These are phyloP conservation scores for Phytophthora macrochlamydospora DNA, from an alignment of 352 stramenopile genomes.

Conservation along the genomic window DNA sequence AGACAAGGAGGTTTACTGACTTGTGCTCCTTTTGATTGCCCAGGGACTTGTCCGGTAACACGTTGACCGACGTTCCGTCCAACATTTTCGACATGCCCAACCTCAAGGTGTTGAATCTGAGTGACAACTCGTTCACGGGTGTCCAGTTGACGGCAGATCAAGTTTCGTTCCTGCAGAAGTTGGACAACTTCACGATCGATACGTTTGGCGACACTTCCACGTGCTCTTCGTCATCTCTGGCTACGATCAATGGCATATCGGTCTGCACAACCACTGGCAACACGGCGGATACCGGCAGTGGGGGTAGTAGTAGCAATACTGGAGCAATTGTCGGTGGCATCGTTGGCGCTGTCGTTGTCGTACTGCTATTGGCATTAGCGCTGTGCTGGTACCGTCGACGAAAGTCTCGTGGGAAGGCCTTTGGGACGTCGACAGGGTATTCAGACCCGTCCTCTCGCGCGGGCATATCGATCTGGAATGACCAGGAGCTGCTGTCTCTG, in stretches of 20 bases:
- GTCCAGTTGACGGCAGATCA: constrained; percentile 46
- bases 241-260: constrained; percentile 30
- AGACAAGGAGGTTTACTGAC: neutral
- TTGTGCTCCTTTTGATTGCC: neutral
- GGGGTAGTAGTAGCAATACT: constrained; percentile 28
- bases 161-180: constrained; percentile 44
- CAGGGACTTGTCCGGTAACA: constrained; percentile 62
- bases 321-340: constrained; percentile 50
- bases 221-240: constrained; percentile 27
- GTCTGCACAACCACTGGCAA: constrained; percentile 40
- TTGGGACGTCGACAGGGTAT: constrained; percentile 21
- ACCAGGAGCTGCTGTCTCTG: constrained; percentile 54
- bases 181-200: constrained; percentile 49
- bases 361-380: constrained; percentile 23
- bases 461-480: constrained; percentile 44
- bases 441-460: constrained; percentile 14
- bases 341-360: constrained; percentile 46
- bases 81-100: constrained; percentile 55
- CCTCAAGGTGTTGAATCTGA: constrained; percentile 48
- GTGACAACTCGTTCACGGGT: constrained; percentile 51
- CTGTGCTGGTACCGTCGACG: constrained; percentile 37
- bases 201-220: constrained; percentile 32
- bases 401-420: constrained; percentile 21
- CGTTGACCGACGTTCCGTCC: constrained; percentile 44
- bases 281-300: constrained; percentile 3